A percentile compares a stretch with the other conserved stretches of the same genome.
Conservation (phyloP, 2,329 filamentous ascomycete genomes). For the Beauveria caledonica region DNA sequence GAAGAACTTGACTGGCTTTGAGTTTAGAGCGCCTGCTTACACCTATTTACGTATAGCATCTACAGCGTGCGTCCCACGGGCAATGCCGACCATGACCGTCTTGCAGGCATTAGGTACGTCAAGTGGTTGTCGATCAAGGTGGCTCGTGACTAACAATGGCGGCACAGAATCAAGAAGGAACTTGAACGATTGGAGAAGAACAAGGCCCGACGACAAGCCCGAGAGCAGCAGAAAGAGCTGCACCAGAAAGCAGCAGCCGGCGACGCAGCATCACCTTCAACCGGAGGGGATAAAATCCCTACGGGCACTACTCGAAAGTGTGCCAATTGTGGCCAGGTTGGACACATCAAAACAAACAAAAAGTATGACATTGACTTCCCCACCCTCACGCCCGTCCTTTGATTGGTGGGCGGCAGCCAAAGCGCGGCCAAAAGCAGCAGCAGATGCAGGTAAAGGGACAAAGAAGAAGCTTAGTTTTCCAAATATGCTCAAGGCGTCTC, state of each 20-base stretch:
- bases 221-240: constrained; percentile 78
- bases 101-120: constrained; percentile 34
- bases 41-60: constrained; percentile 34
- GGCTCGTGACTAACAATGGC: constrained; percentile 12
- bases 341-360: constrained; percentile 98
- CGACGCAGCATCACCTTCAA: constrained; percentile 43
- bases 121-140: background rate
- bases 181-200: constrained; percentile 82
- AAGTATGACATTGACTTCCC: constrained; percentile 54
- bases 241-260: constrained; percentile 37
- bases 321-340: constrained; percentile 92
- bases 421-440: constrained; percentile 10
- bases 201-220: constrained; percentile 79
- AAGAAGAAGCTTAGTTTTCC: background rate
- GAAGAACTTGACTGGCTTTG: constrained; percentile 25
- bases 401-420: constrained; percentile 24
- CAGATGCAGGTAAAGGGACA: background rate
- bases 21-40: constrained; percentile 30
- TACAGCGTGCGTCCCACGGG: constrained; percentile 41
- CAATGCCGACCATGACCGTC: constrained; percentile 43
- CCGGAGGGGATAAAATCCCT: constrained; percentile 40
- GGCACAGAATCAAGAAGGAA: constrained; percentile 46
- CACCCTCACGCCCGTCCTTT: constrained; percentile 22
- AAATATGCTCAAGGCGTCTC: background rate
- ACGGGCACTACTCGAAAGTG: constrained; percentile 80